These are phyloP conservation scores for Rhodamnia argentea DNA, from an alignment of 345 rosid species.

Conservation along the genomic window DNA sequence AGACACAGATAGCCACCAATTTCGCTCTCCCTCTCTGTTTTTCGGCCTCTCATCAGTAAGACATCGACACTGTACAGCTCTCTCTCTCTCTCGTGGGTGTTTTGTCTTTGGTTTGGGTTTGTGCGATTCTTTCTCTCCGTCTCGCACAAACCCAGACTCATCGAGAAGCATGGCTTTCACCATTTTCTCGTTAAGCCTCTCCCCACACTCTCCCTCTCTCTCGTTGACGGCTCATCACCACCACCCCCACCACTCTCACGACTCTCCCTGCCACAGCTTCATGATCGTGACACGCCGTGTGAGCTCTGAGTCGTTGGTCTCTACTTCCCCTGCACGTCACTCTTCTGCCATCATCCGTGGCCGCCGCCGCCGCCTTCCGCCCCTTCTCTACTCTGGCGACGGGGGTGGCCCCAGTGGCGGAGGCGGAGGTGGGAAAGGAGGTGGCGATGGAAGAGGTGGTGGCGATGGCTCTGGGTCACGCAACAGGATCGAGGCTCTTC, in stretches of 20 bases:
- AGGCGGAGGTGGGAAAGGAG: slow-evolving; percentile 8
- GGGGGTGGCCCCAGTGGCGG: slow-evolving; percentile 12
- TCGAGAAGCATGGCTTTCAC: slow-evolving; percentile 18
- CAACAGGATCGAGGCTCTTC: slow-evolving; percentile 31
- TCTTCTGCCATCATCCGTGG: slow-evolving; percentile 4
- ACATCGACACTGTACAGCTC: neutral
- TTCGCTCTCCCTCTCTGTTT: neutral
- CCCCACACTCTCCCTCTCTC: neutral
- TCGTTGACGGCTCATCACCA: neutral
- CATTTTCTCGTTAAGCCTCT: slow-evolving; percentile 12
- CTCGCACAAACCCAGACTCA: neutral
- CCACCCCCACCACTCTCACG: neutral
- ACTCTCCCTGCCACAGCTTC: neutral
- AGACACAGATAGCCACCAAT: neutral
- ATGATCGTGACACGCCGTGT: neutral
- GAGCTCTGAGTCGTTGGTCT: neutral
- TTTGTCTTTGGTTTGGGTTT: neutral
- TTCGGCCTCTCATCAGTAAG: neutral
- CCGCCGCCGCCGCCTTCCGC: slow-evolving; percentile 9
- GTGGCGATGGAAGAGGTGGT: neutral
- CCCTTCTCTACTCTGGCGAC: slow-evolving; percentile 9
- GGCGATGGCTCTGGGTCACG: slow-evolving; percentile 22
- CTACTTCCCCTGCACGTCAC: neutral
- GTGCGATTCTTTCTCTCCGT: neutral
- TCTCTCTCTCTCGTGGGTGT: neutral